Percentiles rank a stretch among this genome's conserved stretches.
phyloP scores from a whole-genome alignment of 116 monocot genomes.

The Papilionanthe hybrid region DNA sequence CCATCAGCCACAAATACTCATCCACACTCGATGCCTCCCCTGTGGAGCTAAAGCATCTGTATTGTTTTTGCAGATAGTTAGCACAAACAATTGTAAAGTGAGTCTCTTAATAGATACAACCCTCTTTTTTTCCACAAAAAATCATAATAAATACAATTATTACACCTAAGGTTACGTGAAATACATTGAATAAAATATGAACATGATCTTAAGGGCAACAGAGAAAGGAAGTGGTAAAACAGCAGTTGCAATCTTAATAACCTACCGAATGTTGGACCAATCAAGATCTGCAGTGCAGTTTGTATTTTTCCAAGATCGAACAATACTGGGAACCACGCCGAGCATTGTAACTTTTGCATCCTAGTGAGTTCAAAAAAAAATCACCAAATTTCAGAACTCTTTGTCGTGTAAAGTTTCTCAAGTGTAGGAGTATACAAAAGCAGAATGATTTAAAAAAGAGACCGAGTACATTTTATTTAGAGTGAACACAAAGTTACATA shows the following conservation, averaged over 20 bases:
- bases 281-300: conserved; percentile 73
- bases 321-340: conserved; percentile 91
- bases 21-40: conserved; percentile 91
- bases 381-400: background rate
- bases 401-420: background rate
- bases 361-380: conserved; percentile 27
- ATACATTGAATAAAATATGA: background rate
- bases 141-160: background rate
- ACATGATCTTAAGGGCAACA: background rate
- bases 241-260: background rate
- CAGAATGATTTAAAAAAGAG: background rate
- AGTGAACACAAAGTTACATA: background rate
- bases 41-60: conserved; percentile 88
- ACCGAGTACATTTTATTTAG: background rate
- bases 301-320: conserved; percentile 91
- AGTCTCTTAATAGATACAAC: background rate
- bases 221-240: conserved; percentile 4
- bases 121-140: background rate
- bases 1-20: conserved; percentile 96
- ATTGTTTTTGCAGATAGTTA: background rate
- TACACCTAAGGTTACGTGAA: background rate
- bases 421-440: background rate
- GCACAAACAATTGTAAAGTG: background rate
- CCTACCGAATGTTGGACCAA: conserved; percentile 88
- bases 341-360: conserved; percentile 98